These are phyloP conservation scores for Saitozyma podzolica DNA, from an alignment of 768 basidiomycete species.

Conservation along the genomic window DNA sequence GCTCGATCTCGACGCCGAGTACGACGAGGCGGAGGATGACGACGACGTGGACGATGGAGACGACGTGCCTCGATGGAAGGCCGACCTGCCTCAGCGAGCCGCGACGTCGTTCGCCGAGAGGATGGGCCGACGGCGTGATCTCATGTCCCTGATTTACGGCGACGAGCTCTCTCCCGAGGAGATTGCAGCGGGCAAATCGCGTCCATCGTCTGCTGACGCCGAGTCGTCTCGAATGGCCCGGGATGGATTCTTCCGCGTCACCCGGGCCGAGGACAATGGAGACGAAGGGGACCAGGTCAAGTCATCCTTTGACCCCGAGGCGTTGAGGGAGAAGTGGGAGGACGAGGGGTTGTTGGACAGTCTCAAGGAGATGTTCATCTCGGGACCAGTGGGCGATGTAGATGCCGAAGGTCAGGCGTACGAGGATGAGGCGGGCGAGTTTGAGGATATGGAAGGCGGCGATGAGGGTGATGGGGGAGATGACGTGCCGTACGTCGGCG, in stretches of 20 bases:
- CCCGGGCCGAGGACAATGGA: conserved; percentile 26
- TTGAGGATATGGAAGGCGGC: conserved; percentile 51
- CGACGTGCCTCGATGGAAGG: conserved; percentile 72
- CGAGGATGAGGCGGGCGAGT: conserved; percentile 52
- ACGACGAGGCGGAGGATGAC: conserved; percentile 52
- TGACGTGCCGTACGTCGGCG: conserved; percentile 53
- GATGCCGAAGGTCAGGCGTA: conserved; percentile 48
- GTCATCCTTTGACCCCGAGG: conserved; percentile 58
- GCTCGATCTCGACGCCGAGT: conserved; percentile 57
- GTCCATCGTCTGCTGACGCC: conserved; percentile 42
- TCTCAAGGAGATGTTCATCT: conserved; percentile 86
- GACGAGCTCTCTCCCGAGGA: conserved; percentile 68
- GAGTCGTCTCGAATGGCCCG: conserved; percentile 38
- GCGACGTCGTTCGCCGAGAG: conserved; percentile 57
- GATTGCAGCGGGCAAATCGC: conserved; percentile 59
- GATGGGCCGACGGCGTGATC: conserved; percentile 62
- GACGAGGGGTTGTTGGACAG: conserved; percentile 82
- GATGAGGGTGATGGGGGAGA: conserved; percentile 56
- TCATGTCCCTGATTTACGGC: conserved; percentile 82
- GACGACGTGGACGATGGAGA: conserved; percentile 56
- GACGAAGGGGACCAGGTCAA: conserved; percentile 66
- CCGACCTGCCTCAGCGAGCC: conserved; percentile 61
- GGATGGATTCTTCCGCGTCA: conserved; percentile 71
- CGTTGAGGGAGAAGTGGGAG: conserved; percentile 70
- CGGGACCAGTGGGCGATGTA: conserved; percentile 57